phyloP scores from a whole-genome alignment of 2,329 filamentous ascomycete species.

The Cladosporium halotolerans region DNA sequence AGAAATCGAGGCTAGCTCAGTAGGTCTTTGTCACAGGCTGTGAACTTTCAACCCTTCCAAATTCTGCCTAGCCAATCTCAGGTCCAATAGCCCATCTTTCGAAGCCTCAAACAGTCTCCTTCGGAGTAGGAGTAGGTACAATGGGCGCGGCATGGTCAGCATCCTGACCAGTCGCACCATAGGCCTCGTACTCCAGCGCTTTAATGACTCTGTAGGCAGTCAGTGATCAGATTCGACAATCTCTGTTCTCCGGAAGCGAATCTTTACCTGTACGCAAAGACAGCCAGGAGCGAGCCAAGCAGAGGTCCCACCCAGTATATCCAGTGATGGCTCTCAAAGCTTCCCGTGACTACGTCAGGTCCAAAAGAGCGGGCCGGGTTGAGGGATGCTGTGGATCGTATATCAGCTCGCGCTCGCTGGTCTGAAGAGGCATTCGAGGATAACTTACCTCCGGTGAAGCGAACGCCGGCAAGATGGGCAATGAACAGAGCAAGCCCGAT shows the following conservation, averaged over 20 bases:
- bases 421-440: constrained; percentile 32
- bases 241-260: constrained; percentile 19
- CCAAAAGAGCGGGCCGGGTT: constrained; percentile 41
- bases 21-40: too few species aligned
- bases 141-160: not conserved
- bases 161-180: constrained; percentile 8
- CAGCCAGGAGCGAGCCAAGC: constrained; percentile 36
- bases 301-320: constrained; percentile 42
- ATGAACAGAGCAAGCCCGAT: constrained; percentile 37
- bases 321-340: constrained; percentile 38
- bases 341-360: constrained; percentile 33
- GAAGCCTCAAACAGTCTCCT: not conserved
- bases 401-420: not conserved
- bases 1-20: too few species aligned
- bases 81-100: not conserved
- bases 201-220: constrained; percentile 24
- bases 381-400: constrained; percentile 28
- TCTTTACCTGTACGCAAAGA: constrained; percentile 36
- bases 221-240: constrained; percentile 17
- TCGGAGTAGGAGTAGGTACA: not conserved
- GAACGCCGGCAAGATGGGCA: constrained; percentile 37
- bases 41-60: not conserved
- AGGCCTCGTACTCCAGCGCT: constrained; percentile 27
- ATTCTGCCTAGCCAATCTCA: not conserved
- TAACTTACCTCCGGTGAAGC: constrained; percentile 35